Evolutionary conservation across 2,329 filamentous ascomycete species (phyloP).

Genomic region (Alternaria viburni): DNA sequence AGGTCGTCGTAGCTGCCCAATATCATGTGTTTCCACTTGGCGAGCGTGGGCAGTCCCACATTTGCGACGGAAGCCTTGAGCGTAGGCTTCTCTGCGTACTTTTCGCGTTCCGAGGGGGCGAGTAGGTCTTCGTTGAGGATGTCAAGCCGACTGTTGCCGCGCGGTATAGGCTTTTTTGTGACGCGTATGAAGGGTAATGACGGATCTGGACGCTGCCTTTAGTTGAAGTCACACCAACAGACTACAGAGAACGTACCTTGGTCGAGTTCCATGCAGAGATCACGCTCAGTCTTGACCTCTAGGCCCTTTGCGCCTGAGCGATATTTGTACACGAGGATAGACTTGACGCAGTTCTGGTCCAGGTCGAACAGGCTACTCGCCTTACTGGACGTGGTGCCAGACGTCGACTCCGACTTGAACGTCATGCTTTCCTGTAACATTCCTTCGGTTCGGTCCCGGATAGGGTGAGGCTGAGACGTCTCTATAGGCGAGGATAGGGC

Average conservation of each 20-base stretch:
- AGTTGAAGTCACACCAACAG: not conserved
- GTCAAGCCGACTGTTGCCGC: constrained; percentile 54
- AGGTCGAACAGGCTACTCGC: constrained; percentile 53
- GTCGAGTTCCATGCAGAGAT: constrained; percentile 50
- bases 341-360: constrained; percentile 51
- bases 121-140: constrained; percentile 55
- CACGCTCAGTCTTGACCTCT: constrained; percentile 52
- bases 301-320: constrained; percentile 48
- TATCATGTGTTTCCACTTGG: constrained; percentile 55
- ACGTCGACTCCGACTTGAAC: constrained; percentile 54
- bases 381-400: constrained; percentile 42
- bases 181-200: constrained; percentile 51
- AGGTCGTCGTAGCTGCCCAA: constrained; percentile 55
- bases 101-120: constrained; percentile 40
- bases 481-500: constrained; percentile 24
- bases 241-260: constrained; percentile 33
- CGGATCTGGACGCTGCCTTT: constrained; percentile 46
- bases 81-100: constrained; percentile 53
- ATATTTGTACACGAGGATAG: constrained; percentile 56
- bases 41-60: constrained; percentile 52
- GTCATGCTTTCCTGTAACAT: constrained; percentile 42
- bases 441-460: constrained; percentile 2
- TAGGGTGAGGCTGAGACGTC: constrained; percentile 36
- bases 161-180: constrained; percentile 55
- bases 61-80: constrained; percentile 56